Percentiles rank a stretch among this genome's conserved stretches.
Conservation (phyloP, 2,329 filamentous ascomycete species). For the Calonectria naviculata region DNA sequence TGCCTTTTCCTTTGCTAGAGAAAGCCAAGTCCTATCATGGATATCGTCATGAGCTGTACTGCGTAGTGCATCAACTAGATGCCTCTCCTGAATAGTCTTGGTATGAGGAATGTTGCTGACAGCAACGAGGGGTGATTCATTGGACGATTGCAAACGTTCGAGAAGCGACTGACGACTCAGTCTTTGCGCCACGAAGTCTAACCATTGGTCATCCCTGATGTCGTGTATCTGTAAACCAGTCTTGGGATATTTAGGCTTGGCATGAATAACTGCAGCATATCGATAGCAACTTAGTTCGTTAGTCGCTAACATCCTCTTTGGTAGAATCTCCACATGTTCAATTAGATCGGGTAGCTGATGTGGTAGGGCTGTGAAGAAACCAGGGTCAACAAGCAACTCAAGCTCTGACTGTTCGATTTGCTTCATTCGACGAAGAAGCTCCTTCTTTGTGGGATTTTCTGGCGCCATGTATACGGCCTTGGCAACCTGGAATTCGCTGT, state of each 20-base stretch:
- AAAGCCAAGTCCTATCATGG: constrained; percentile 22
- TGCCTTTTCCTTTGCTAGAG: not conserved
- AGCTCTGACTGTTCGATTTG: constrained; percentile 20
- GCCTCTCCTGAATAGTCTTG: not conserved
- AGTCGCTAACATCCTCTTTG: constrained; percentile 16
- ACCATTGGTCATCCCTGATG: not conserved
- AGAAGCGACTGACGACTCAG: not conserved
- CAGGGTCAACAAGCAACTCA: constrained; percentile 40
- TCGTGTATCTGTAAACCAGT: too few relatives aligned
- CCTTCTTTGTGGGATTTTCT: too few relatives aligned
- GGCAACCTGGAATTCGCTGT: too few relatives aligned
- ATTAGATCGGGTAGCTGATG: constrained; percentile 25
- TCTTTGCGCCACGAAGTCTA: not conserved
- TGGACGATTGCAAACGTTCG: not conserved
- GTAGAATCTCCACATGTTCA: constrained; percentile 42
- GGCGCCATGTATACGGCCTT: too few relatives aligned
- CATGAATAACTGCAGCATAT: constrained; percentile 31
- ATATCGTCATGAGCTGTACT: constrained; percentile 16
- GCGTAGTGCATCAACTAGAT: constrained; percentile 26
- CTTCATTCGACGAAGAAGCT: too few relatives aligned
- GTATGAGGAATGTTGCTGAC: not conserved
- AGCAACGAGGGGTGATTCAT: not conserved
- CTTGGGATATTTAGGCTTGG: too few relatives aligned
- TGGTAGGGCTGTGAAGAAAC: constrained; percentile 33
- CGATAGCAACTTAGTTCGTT: constrained; percentile 44